These are phyloP conservation scores for Polysphondylium violaceum DNA, from an alignment of 78 protist species.

Conservation along the genomic window DNA sequence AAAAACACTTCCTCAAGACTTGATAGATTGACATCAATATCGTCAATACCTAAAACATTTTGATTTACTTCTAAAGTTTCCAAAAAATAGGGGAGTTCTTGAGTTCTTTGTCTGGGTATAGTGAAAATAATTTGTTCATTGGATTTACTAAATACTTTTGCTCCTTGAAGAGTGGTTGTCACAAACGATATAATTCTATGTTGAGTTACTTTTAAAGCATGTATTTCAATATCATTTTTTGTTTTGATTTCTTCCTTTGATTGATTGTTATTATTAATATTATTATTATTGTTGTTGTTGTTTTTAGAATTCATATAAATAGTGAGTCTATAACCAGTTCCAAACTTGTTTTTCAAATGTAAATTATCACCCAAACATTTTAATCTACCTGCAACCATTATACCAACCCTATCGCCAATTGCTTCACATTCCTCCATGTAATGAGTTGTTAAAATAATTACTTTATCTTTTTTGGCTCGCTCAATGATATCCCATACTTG, in stretches of 20 bases:
- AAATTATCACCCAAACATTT: not conserved
- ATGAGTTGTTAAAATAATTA: constrained; percentile 64
- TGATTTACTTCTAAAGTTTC: constrained; percentile 48
- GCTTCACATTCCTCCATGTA: constrained; percentile 59
- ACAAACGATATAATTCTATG: constrained; percentile 12
- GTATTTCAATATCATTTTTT: not conserved
- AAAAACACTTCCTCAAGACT: constrained; percentile 48
- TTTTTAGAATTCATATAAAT: too few relatives aligned
- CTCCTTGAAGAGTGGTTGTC: not conserved
- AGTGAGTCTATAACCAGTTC: not conserved
- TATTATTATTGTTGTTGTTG: not conserved
- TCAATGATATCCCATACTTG: constrained; percentile 78
- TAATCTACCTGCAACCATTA: not conserved
- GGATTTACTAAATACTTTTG: not conserved
- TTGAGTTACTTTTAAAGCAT: not conserved
- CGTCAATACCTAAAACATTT: not conserved
- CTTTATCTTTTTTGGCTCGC: constrained; percentile 16
- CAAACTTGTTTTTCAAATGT: not conserved
- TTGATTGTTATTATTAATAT: too few relatives aligned
- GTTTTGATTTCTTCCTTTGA: not conserved
- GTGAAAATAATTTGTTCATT: constrained; percentile 14
- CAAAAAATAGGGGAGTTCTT: constrained; percentile 27
- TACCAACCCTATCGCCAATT: not conserved
- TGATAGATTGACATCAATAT: not conserved
- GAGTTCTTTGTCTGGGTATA: constrained; percentile 24